Base-by-base conservation (phyloP, 1,139 yeast species). In the Scheffersomyces parashehatae region DNA sequence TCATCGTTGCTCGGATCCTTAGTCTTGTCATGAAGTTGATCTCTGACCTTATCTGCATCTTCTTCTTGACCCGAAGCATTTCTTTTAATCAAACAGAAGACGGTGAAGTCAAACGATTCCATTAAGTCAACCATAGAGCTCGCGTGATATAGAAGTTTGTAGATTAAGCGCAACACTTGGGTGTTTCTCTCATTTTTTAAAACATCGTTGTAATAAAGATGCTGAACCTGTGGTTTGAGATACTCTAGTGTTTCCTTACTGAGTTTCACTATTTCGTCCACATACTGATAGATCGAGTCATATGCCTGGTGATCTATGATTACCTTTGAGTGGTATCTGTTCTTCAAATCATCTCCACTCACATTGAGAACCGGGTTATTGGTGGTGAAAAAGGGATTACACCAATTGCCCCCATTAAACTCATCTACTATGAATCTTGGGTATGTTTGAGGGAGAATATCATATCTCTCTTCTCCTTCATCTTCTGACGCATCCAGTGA, bases 381-480 rank as follows among this genome's bases (percentile, higher is more conserved):
- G 9, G 75, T 67, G 5, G 73, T 65, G 50, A 80, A 81, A 52
- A 83, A 82, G 28, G 87, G 87, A 53, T 83, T 85, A 40, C 81
- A 76, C 84, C 88, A 85, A 52, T 83, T 82, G 7, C 89, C 90
- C 8, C 89, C 91, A 53, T 82, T 82, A 58, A 82, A 85, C 45
- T 79, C 83, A 38, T 81, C 80, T 30, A 74, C 68, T 7, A 85
- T 61, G 54, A 84, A 82, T 45, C 93, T 67, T n/a, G 91, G 88
- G 51, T 82, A 79, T 2, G 81, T 67, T 56, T 83, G 85, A 0
- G 91, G 91, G 26, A 85, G 55, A 11, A 67, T 46, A 37, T 75
- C 66, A 48, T 57, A 64, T 28, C 77, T 53, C 34, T 66, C 74
- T 40, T 63, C 66, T 2, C 73, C 75, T 41, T 62, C 60, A 13